Conservation (phyloP, 176 grass and related monocot species). For the Zoysia pacifica region DNA sequence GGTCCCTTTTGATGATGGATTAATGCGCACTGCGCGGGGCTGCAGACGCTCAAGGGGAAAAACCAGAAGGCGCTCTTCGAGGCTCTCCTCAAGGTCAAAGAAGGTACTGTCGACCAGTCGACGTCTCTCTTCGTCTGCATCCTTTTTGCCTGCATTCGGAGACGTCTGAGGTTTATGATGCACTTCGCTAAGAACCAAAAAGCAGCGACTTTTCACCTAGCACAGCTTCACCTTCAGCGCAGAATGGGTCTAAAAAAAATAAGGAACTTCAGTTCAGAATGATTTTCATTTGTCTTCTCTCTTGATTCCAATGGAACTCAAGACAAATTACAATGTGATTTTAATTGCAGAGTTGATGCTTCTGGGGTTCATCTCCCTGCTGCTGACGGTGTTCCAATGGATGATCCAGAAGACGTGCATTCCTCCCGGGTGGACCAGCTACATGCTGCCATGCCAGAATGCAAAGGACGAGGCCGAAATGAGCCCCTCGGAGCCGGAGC, state of each 20-base stretch:
- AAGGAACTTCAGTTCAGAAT: neutral
- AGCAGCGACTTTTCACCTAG: too few relatives aligned
- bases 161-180: neutral
- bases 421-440: conserved; percentile 54
- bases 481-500: neutral
- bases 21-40: neutral
- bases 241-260: neutral
- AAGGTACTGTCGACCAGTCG: conserved; percentile 48
- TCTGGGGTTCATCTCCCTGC: conserved; percentile 92
- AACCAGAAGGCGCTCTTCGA: conserved; percentile 90
- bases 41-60: conserved; percentile 69
- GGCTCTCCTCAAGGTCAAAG: conserved; percentile 96
- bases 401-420: conserved; percentile 73
- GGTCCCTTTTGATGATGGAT: neutral
- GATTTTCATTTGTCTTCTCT: neutral
- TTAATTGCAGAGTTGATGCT: conserved; percentile 82
- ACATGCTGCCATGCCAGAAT: conserved; percentile 74
- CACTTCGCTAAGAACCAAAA: neutral
- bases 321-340: neutral
- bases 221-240: too few relatives aligned
- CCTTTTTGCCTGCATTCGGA: neutral
- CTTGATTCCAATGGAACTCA: neutral
- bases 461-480: neutral
- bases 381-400: conserved; percentile 83
- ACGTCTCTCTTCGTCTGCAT: neutral